Conservation (phyloP, 371 early-diverging fungal species). For the Umbelopsis sp. region DNA sequence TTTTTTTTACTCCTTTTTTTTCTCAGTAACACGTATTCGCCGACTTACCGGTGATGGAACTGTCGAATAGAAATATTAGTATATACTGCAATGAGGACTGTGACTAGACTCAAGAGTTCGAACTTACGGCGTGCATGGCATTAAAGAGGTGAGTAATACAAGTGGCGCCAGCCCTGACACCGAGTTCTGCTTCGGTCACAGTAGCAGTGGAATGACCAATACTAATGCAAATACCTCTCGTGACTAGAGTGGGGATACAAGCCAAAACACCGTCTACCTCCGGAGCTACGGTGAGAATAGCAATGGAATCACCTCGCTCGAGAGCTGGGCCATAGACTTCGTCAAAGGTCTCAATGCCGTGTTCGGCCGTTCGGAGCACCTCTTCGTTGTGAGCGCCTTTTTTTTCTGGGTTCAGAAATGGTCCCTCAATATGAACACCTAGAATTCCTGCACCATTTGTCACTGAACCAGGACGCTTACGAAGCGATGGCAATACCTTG, state of each 20-base stretch:
- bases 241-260: constrained; percentile 67
- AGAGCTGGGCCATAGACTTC: constrained; percentile 70
- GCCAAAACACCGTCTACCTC: constrained; percentile 80
- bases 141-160: constrained; percentile 85
- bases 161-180: constrained; percentile 67
- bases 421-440: constrained; percentile 86
- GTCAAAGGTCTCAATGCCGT: constrained; percentile 73
- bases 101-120: neutral
- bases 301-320: constrained; percentile 55
- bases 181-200: constrained; percentile 72
- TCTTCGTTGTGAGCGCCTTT: constrained; percentile 81
- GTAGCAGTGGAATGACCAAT: constrained; percentile 78
- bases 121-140: constrained; percentile 75
- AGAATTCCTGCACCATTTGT: constrained; percentile 79
- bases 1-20: neutral
- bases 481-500: constrained; percentile 67
- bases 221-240: constrained; percentile 70
- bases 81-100: neutral
- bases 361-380: constrained; percentile 66
- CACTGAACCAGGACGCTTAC: constrained; percentile 70
- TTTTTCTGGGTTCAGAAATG: constrained; percentile 72
- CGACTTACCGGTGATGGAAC: constrained; percentile 68
- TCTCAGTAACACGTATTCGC: neutral
- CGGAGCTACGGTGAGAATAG: constrained; percentile 82
- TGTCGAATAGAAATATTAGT: constrained; percentile 16